These are phyloP conservation scores for Coprinopsis cinerea DNA, from an alignment of 768 basidiomycete genomes.

Conservation along the genomic window DNA sequence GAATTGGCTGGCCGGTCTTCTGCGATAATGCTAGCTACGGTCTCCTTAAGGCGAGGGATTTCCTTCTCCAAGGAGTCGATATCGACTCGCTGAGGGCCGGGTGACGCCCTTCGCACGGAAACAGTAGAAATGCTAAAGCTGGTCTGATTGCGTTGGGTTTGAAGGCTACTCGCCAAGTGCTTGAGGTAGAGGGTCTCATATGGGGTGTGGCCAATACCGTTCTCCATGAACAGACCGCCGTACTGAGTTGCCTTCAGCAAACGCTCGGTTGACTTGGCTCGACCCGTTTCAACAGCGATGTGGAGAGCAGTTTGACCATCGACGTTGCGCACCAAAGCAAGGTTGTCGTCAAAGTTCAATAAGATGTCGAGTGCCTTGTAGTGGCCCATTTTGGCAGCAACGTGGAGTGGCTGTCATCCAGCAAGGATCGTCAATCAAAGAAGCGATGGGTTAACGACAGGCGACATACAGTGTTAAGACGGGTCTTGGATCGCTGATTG, in stretches of 20 bases:
- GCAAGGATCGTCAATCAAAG: background rate
- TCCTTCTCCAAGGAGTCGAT: slow-evolving; percentile 10
- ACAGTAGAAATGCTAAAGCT: background rate
- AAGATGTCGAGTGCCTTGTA: slow-evolving; percentile 28
- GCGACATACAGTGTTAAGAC: slow-evolving; percentile 38
- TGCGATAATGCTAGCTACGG: slow-evolving; percentile 7
- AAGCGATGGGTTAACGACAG: slow-evolving; percentile 5
- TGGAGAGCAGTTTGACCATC: slow-evolving; percentile 51
- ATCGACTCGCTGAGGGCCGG: background rate
- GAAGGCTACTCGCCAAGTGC: slow-evolving; percentile 13
- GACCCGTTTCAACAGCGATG: slow-evolving; percentile 32
- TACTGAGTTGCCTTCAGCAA: slow-evolving; percentile 34
- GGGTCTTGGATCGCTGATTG: slow-evolving; percentile 37
- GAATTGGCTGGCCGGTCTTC: slow-evolving; percentile 1
- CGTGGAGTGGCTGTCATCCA: slow-evolving; percentile 44
- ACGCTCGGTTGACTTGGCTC: slow-evolving; percentile 28
- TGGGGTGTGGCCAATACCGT: slow-evolving; percentile 41
- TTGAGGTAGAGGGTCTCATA: slow-evolving; percentile 27
- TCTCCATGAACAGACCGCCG: slow-evolving; percentile 40
- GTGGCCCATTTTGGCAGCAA: slow-evolving; percentile 37
- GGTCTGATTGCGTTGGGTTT: no score
- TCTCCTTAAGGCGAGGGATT: slow-evolving; percentile 9
- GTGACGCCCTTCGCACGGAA: background rate
- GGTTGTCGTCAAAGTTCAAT: slow-evolving; percentile 29
- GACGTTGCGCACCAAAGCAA: slow-evolving; percentile 36